A percentile compares a stretch with the other conserved stretches of the same genome.
These are phyloP conservation scores for Chlamydomonas sphaeroides DNA, from an alignment of 139 green algal genomes.

Conservation along the genomic window DNA sequence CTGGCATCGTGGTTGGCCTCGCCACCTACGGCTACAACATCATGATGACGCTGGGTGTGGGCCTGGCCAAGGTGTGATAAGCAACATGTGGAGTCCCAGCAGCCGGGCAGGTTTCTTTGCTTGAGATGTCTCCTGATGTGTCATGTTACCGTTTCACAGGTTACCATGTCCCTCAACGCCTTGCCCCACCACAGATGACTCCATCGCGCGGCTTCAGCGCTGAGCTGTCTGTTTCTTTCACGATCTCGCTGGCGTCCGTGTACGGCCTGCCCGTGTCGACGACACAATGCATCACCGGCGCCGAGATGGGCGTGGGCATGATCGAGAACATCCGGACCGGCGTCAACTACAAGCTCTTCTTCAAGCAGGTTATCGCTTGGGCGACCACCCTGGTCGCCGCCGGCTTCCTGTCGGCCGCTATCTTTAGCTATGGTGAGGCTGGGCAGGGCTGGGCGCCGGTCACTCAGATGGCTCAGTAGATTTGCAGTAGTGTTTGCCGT, in stretches of 20 bases:
- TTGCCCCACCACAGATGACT: slow-evolving; percentile 12
- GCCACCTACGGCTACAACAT: slow-evolving; percentile 71
- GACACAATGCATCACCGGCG: slow-evolving; percentile 50
- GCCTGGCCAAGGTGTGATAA: slow-evolving; percentile 33
- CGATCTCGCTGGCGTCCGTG: slow-evolving; percentile 49
- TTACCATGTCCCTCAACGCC: no score
- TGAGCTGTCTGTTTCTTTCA: slow-evolving; percentile 49
- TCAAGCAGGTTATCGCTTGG: no score
- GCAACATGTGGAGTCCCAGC: no score
- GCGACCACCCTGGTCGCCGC: no score
- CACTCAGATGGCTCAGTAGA: no score
- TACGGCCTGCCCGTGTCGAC: slow-evolving; percentile 44
- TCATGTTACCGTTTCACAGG: no score
- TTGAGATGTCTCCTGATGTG: no score
- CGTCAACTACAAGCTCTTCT: slow-evolving; percentile 47
- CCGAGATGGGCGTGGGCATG: slow-evolving; percentile 51
- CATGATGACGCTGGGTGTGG: slow-evolving; percentile 35
- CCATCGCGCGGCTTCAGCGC: slow-evolving; percentile 41
- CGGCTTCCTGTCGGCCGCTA: no score
- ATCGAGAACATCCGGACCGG: slow-evolving; percentile 29
- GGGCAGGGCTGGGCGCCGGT: no score
- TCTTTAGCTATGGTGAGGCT: no score
- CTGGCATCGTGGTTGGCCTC: slow-evolving; percentile 86
- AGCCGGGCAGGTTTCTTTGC: no score
- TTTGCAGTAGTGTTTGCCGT: no score